Base-by-base conservation (phyloP, 371 early-diverging fungal species). In the Conidiobolus incongruus region DNA sequence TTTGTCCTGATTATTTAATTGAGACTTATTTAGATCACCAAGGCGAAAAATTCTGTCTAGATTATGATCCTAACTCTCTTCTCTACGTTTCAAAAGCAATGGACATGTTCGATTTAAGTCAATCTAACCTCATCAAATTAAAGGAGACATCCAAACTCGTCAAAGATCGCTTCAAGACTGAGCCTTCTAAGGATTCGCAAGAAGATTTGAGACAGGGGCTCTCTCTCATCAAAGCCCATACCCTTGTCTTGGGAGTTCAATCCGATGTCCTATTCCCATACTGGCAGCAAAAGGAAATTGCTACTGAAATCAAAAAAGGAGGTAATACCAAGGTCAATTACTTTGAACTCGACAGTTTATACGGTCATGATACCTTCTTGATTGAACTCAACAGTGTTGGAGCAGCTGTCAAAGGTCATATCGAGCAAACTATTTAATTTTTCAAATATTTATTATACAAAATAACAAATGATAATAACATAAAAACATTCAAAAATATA, bases 1-100 rank as follows among this genome's bases (percentile, higher is more conserved):
- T 94, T 32, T 85, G 87, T 45, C 81, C 95, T 0, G 95, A 94
- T 49, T 91, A 82, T 54, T 50, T 86, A 52, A 90, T 94, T 43
- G 95, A 94, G 58, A 86, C 86, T 3, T 94, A 94, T 49, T 54
- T 94, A 39, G 92, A 94, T 51, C 89, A 93, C 53, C 92, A 94
- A 50, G 85, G 90, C 39, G 89, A 91, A 52, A 66, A 78, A 22
- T 93, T 82, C 59, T 86, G 86, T 52, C 51, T 84, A 38, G 75
- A 85, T 53, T 93, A 91, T 56, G 95, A 94, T 41, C 70, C 95
- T 48, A 94, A 94, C 52, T 88, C 89, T 1, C 58, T 92, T 12
- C 53, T 94, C 3, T 94, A 90, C 52, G 75, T 94, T 24, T 86
- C 87, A 38, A 91, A 92, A 54, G 92, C 93, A 23, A 92, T 92